Evolutionary conservation across 495 filamentous ascomycete genomes (phyloP), one percentile per base, ranked within the genome.

Genomic region (Podospora anserina): DNA sequence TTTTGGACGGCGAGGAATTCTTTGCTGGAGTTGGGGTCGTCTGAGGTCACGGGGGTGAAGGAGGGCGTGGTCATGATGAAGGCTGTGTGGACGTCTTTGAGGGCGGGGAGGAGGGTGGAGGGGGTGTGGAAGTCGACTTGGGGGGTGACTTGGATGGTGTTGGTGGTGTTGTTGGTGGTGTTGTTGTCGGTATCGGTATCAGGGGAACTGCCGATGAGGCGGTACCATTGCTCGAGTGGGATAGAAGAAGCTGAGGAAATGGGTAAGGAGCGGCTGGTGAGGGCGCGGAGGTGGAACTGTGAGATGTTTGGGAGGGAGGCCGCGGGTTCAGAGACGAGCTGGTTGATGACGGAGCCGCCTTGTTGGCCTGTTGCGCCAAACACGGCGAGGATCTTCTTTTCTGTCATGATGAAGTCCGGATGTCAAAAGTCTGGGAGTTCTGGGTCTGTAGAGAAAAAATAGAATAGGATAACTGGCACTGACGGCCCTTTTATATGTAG

Each of bases 291-390:
- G 30, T 76, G 77, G 77, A 80, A 91, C 56, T 77, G 69, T 5
- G 80, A 70, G 9, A 80, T 82, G 26, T 87, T 77, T 20, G 76
- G 71, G 0, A 87, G 72, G 13, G 80, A 83, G 19, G 86, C 77
- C 26, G 76, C 71, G 0, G 87, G 72, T 72, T 88, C 79, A 13
- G 75, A 68, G 2, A 88, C 80, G 20, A 90, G 77, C 26, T 71
- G 66, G 68, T 81, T 77, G 68, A 89, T 76, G 55, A 90, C 81
- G 4, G 86, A 88, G 39, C 83, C 78, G 44, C 88, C 89, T 73
- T 90, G 88, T 16, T 81, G 79, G 72, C 89, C 88, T 19, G 89
- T 90, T 11, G 86, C 85, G 13, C 87, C 87, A 68, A 89, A 88
- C 34, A 91, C 81, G 39, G 83, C 83, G 70, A 90, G 77, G 65